phyloP scores from a whole-genome alignment of 176 grass and related monocot species.

The Hordeum marinum region DNA sequence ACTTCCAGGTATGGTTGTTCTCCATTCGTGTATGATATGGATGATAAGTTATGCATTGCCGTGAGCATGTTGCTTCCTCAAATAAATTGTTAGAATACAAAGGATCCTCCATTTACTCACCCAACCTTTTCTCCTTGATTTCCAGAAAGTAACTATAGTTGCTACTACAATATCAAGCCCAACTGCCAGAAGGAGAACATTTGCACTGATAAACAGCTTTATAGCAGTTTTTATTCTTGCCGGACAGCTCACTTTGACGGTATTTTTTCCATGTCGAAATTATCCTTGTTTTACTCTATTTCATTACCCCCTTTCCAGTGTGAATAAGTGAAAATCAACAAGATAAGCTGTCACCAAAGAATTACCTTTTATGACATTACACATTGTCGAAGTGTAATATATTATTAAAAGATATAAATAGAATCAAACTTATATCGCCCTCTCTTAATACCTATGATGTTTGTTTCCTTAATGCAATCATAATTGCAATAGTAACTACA shows the following conservation, averaged over 20 bases:
- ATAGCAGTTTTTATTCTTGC: slow-evolving; percentile 94
- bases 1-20: slow-evolving; percentile 68
- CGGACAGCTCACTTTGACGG: slow-evolving; percentile 93
- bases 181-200: slow-evolving; percentile 70
- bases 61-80: neutral
- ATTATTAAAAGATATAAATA: neutral
- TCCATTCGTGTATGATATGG: neutral
- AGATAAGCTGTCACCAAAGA: neutral
- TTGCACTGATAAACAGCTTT: slow-evolving; percentile 94
- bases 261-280: slow-evolving; percentile 22
- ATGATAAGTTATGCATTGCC: neutral
- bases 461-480: neutral
- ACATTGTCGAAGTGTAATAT: neutral
- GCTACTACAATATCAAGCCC: slow-evolving; percentile 70
- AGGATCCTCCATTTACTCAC: neutral
- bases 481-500: neutral
- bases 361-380: neutral
- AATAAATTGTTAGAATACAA: neutral
- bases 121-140: slow-evolving; percentile 4
- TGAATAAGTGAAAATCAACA: neutral
- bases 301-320: neutral
- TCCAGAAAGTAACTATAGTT: slow-evolving; percentile 93
- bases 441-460: neutral
- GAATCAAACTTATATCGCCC: neutral
- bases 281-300: neutral